A percentile compares a stretch with the other conserved stretches of the same genome.
These are phyloP conservation scores for Sistotremastrum niveocremeum DNA, from an alignment of 768 basidiomycete genomes.

Conservation along the genomic window DNA sequence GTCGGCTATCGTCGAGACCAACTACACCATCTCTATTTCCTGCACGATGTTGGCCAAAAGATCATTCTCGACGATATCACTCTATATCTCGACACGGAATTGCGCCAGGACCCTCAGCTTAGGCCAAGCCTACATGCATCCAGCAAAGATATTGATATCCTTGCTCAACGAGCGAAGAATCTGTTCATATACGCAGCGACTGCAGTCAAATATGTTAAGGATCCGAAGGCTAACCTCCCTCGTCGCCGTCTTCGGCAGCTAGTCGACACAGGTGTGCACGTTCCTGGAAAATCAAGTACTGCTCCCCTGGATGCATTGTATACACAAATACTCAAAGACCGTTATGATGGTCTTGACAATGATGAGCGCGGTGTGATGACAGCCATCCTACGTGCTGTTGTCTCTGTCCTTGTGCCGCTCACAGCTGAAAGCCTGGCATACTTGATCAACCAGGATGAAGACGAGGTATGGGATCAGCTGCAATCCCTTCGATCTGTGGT, in stretches of 20 bases:
- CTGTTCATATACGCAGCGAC: constrained; percentile 14
- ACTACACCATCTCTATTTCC: not conserved
- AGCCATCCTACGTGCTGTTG: not conserved
- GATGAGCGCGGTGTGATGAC: not conserved
- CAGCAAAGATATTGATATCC: not conserved
- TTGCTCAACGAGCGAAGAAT: constrained; percentile 5
- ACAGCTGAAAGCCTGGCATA: not conserved
- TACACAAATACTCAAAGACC: not conserved
- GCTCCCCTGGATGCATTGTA: not conserved
- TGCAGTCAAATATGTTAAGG: constrained; percentile 9
- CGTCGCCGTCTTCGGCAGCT: not conserved
- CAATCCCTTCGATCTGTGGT: constrained; percentile 9
- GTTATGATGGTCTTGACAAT: not conserved
- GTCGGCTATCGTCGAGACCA: constrained; percentile 2
- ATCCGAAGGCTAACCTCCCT: not conserved
- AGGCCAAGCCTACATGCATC: no score
- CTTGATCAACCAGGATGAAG: not conserved
- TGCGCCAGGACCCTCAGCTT: constrained; percentile 6
- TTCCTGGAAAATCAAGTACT: no score
- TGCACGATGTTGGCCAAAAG: constrained; percentile 13
- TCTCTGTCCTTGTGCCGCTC: not conserved
- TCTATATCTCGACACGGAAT: not conserved
- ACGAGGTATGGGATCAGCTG: not conserved
- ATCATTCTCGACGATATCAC: constrained; percentile 13
- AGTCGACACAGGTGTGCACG: no score